A percentile compares a stretch with the other conserved stretches of the same genome.
Conservation (phyloP, 2,329 filamentous ascomycete species). For the Fusarium odoratissimum region DNA sequence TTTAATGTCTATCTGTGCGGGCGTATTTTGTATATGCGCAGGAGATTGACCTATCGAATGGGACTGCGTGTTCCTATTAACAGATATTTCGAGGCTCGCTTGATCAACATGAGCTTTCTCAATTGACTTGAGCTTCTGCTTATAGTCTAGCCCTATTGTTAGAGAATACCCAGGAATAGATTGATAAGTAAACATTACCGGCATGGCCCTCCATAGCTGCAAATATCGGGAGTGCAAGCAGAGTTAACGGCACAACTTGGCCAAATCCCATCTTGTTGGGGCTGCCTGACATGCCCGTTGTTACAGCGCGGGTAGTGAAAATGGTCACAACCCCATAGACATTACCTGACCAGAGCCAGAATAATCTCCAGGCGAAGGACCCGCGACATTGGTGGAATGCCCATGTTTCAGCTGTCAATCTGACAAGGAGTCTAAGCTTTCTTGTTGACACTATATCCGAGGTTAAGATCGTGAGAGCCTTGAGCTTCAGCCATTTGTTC, state of each 20-base stretch:
- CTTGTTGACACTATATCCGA: rapidly evolving
- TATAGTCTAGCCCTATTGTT: background rate
- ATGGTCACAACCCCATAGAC: background rate
- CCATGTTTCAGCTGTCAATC: background rate
- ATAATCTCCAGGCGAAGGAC: background rate
- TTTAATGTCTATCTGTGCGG: rapidly evolving
- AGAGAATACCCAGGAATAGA: rapidly evolving
- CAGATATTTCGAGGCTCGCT: rapidly evolving
- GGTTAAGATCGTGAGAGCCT: background rate
- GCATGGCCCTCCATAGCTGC: background rate
- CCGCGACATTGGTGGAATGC: background rate
- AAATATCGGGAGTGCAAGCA: background rate
- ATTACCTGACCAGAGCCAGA: background rate
- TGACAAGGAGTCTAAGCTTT: rapidly evolving
- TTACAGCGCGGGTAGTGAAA: rapidly evolving
- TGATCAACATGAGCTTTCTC: too few species aligned
- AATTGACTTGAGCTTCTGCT: background rate
- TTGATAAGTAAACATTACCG: background rate
- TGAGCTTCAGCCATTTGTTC: background rate
- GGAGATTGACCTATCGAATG: rapidly evolving
- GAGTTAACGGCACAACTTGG: background rate
- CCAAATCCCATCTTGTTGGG: background rate
- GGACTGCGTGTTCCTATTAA: rapidly evolving
- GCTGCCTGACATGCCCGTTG: background rate
- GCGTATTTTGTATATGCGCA: rapidly evolving